Percentiles rank a stretch among this genome's conserved stretches.
Conservation (phyloP, 495 filamentous ascomycete genomes). For the Letharia columbiana region DNA sequence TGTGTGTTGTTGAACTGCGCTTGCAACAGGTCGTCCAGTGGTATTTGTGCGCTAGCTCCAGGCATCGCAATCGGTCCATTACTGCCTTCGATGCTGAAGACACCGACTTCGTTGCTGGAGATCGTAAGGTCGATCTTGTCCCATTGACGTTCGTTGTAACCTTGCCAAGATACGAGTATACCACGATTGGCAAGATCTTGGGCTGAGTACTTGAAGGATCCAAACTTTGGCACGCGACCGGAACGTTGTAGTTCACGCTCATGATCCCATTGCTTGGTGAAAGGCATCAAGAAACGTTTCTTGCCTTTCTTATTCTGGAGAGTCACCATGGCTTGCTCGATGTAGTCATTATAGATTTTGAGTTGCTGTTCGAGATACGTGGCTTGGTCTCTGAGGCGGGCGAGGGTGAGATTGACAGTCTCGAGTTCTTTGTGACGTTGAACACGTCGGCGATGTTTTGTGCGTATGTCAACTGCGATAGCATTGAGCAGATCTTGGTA, state of each 20-base stretch:
- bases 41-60: slow-evolving; percentile 80
- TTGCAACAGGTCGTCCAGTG: slow-evolving; percentile 88
- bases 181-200: slow-evolving; percentile 85
- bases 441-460: slow-evolving; percentile 85
- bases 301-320: slow-evolving; percentile 96
- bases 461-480: slow-evolving; percentile 93
- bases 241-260: slow-evolving; percentile 86
- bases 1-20: slow-evolving; percentile 95
- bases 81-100: slow-evolving; percentile 88
- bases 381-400: slow-evolving; percentile 83
- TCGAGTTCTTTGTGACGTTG: slow-evolving; percentile 88
- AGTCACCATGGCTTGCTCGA: slow-evolving; percentile 98
- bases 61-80: slow-evolving; percentile 92
- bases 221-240: slow-evolving; percentile 91
- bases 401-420: slow-evolving; percentile 73
- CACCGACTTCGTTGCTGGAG: slow-evolving; percentile 84
- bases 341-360: slow-evolving; percentile 97
- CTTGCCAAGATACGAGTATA: slow-evolving; percentile 80
- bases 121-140: slow-evolving; percentile 90
- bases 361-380: slow-evolving; percentile 87
- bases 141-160: slow-evolving; percentile 78
- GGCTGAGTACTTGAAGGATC: slow-evolving; percentile 92
- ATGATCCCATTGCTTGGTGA: slow-evolving; percentile 98
- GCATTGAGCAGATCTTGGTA: slow-evolving; percentile 97
- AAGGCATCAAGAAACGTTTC: slow-evolving; percentile 89